Base-by-base conservation (phyloP, 2,329 filamentous ascomycete species). In the Hymenoscyphus repandus region DNA sequence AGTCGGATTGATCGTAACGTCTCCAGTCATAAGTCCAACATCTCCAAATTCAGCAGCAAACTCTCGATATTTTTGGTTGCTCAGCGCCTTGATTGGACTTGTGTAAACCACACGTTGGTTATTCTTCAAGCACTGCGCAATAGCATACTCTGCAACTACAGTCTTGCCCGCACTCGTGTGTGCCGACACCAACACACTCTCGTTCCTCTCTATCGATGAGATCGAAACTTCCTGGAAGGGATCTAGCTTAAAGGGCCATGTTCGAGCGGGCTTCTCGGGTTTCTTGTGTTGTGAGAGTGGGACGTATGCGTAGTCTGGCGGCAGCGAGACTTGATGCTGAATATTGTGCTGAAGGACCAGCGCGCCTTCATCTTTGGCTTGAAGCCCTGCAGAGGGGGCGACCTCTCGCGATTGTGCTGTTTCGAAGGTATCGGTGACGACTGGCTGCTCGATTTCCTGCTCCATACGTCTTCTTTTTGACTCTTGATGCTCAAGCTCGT, bases 71-170 rank as follows among this genome's bases (percentile, higher is more conserved):
- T 99, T 99, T 67, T 99, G 93, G 71, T 99, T 99, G 71, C 91
- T 97, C 62, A 99, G 75, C 10, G 93, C 93, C 73, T 99, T 99
- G 77, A 99, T 99, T 1, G 93, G 93, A 78, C 91, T 96, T 7
- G 93, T 99, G 72, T 99, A 99, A 69, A 99, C 99, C 63, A 99
- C 92, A 67, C 93, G 82, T 74, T 99, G 93, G 71, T 97, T 97
- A 68, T 90, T 88, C 77, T 93, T 95, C 68, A 99, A 76, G 69
- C 93, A 95, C 65, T 99, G 93, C 13, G 95, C 93, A 67, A 99
- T 95, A 17, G 93, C 95, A 67, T 99, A 99, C 70, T 99, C 93
- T 56, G 93, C 93, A 40, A 97, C 91, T 6, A 99, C 95, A 0
- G 93, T 99, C 73, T 99, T 99, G 71, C 93, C 93, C 34, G 93